Base-by-base conservation (phyloP, 2,329 filamentous ascomycete genomes). In the Myriosclerotinia duriaeana region DNA sequence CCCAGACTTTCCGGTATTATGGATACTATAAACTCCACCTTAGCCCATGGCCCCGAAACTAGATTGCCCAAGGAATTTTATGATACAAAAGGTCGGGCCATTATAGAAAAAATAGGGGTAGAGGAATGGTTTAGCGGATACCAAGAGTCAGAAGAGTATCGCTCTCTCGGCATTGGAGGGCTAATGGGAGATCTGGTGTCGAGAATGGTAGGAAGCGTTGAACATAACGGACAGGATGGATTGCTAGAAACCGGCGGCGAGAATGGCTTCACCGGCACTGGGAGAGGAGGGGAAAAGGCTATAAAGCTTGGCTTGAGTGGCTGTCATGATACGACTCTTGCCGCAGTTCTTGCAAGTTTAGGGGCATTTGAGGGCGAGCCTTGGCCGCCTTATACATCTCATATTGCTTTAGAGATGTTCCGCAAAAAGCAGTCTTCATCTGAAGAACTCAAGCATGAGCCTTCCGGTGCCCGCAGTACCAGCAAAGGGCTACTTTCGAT, bases 81-180 rank as follows among this genome's bases (percentile, higher is more conserved):
- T 78, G 92, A 97, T 74, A 76, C 83, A 22, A 89, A 88, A 74
- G 87, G 84, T 5, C 83, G 87, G 60, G 82, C 83, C 4, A 89
- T 93, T 68, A 86, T 95, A 66, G 87, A 90, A 66, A 82, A 82
- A 46, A 87, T 97, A 67, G 87, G 85, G 38, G 88, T 93, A 0
- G 93, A 99, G 74, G 95, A 98, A 79, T 98, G 95, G 95, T 98
- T 90, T 77, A 81, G 85, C 26, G 94, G 95, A 3, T 98, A 96
- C 77, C 84, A 84, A 66, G 93, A 97, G 78, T 93, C 87, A 68
- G 80, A 80, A 53, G 95, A 98, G 78, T 98, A 97, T 79, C 89
- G 94, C n/a, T 86, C 85, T 70, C 83, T 98, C 2, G 95, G 94
- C 3, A 95, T 97, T 69, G 95, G 95, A 38, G 86, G 85, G 14